Percentiles rank a stretch among this genome's conserved stretches.
phyloP scores from a whole-genome alignment of 2,329 filamentous ascomycete species.

The Aspergillus persii region DNA sequence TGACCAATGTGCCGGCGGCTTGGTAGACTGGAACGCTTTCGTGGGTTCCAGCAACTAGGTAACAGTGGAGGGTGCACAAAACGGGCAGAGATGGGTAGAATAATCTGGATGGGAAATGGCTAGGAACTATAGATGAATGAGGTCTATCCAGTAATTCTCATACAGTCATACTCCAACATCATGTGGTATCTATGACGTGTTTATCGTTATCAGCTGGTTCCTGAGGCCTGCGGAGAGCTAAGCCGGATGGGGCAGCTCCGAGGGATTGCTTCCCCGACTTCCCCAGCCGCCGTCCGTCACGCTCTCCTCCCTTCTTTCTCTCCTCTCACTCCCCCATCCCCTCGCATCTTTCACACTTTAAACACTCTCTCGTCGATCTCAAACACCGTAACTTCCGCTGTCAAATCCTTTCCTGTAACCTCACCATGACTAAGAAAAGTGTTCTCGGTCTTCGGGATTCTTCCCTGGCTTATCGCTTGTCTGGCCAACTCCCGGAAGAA shows the following conservation, averaged over 20 bases:
- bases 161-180: too few relatives aligned
- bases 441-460: conserved; percentile 26
- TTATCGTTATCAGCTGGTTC: not conserved
- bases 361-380: not conserved
- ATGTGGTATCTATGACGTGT: not conserved
- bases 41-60: conserved; percentile 27
- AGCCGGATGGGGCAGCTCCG: not conserved
- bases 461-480: conserved; percentile 31
- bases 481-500: conserved; percentile 26
- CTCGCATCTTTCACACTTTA: not conserved
- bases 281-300: conserved; percentile 1
- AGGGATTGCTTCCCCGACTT: not conserved
- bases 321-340: not conserved
- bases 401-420: not conserved
- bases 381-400: not conserved
- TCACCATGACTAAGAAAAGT: conserved; percentile 34
- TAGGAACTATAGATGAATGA: not conserved
- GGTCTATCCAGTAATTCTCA: not conserved
- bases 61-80: not conserved
- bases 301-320: conserved; percentile 4
- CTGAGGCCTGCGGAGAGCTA: not conserved
- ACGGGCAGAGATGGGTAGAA: not conserved
- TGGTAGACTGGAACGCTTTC: conserved; percentile 37
- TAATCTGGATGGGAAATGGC: not conserved
- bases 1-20: conserved; percentile 23